Base-by-base conservation (phyloP, 2,329 filamentous ascomycete genomes). In the Coniochaeta sp. region DNA sequence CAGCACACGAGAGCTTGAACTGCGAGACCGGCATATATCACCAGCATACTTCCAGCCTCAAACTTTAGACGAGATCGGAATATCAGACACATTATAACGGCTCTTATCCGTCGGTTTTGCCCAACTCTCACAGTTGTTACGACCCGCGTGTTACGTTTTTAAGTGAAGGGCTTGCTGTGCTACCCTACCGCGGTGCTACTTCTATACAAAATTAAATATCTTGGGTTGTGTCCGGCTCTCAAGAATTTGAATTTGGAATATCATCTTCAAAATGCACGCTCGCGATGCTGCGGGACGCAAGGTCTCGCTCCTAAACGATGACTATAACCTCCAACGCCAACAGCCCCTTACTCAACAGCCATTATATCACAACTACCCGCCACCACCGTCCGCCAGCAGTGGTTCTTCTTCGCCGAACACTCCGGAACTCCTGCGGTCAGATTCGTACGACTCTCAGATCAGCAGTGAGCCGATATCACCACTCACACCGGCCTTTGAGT, bases 221-320 rank as follows among this genome's bases (percentile, higher is more conserved):
- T 19, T 24, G n/a, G 43, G 14, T 44, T 11, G 14, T 22, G 40
- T 9, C 40, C 6, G 40, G n/a, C 4, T 44, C 5, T 47, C 16
- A 8, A 7, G 40, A n/a, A 43, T 47, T 4, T 6, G 2, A 43
- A 47, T 14, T 47, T 24, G 8, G 14, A 28, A 31, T 31, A 24
- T 17, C 17, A 57, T 6, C 31, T 57, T 24, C 61, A 73, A 62
- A 64, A 85, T 86, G 81, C 77, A 84, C 63, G 79, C 77, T 58
- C 75, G 79, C 67, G 80, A 86, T 70, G 81, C 83, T 50, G 75
- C 78, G 47, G 84, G 84, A 66, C 81, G 81, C 65, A 75, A 78
- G 70, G 80, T 87, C 68, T 86, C 84, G 58, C 75, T 87, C 11
- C 75, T 87, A 43, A 86, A 86, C 69, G 82, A 86, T 64, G 81